phyloP scores from a whole-genome alignment of 768 basidiomycete species.

The Antrodiella citrinella region DNA sequence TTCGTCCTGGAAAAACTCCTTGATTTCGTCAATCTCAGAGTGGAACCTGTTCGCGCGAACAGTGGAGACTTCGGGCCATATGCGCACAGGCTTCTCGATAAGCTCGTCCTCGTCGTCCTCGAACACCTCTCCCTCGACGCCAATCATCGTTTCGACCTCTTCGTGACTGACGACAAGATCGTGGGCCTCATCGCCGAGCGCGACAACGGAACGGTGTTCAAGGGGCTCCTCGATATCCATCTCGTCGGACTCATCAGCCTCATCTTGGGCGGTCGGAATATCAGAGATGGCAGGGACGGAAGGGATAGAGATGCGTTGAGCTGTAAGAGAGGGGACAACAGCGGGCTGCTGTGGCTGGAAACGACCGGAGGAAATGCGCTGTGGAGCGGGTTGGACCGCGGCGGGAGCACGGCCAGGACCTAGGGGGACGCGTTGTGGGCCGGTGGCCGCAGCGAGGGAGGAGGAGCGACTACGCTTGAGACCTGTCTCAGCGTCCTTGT shows the following conservation, averaged over 20 bases:
- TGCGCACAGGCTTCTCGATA: slow-evolving; percentile 27
- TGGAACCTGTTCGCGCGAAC: slow-evolving; percentile 49
- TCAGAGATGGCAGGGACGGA: slow-evolving; percentile 32
- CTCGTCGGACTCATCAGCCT: slow-evolving; percentile 29
- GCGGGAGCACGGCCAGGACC: slow-evolving; percentile 44
- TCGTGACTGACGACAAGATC: slow-evolving; percentile 37
- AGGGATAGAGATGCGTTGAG: slow-evolving; percentile 27
- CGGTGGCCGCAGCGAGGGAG: slow-evolving; percentile 54
- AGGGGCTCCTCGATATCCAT: slow-evolving; percentile 57
- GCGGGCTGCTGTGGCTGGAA: slow-evolving; percentile 14
- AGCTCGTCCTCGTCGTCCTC: slow-evolving; percentile 35
- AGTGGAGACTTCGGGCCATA: slow-evolving; percentile 73
- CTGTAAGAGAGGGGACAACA: slow-evolving; percentile 10
- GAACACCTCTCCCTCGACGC: slow-evolving; percentile 32
- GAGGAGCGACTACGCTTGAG: slow-evolving; percentile 55
- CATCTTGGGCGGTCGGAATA: slow-evolving; percentile 33
- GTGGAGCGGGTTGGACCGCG: slow-evolving; percentile 11
- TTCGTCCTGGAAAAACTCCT: slow-evolving; percentile 58
- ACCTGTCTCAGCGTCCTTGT: slow-evolving; percentile 54
- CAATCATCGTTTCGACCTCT: slow-evolving; percentile 61
- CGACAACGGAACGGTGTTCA: slow-evolving; percentile 19
- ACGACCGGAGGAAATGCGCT: slow-evolving; percentile 6
- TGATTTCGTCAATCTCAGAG: slow-evolving; percentile 59
- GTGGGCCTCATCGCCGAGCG: slow-evolving; percentile 33
- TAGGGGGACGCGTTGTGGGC: slow-evolving; percentile 61